Percentiles rank a stretch among this genome's conserved stretches.
phyloP scores from a whole-genome alignment of 1,284 basidiomycete genomes.

The Farysia itapuensis region DNA sequence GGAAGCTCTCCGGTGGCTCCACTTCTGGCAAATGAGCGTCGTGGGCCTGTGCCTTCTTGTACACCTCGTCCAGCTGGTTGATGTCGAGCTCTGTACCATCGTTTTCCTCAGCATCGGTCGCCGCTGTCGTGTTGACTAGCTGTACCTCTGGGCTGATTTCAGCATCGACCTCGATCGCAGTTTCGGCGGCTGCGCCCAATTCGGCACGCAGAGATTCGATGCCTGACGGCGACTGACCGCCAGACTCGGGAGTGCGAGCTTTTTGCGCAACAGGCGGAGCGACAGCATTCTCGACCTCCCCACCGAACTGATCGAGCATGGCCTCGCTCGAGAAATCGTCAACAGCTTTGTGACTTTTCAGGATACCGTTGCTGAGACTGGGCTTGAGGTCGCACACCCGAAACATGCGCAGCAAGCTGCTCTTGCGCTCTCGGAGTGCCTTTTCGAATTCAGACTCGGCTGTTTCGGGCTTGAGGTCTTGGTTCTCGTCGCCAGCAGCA shows the following conservation, averaged over 20 bases:
- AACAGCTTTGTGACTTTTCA: constrained; percentile 65
- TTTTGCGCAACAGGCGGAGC: background rate
- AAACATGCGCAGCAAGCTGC: constrained; percentile 59
- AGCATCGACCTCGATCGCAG: constrained; percentile 2
- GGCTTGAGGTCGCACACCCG: constrained; percentile 49
- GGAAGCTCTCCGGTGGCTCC: constrained; percentile 79
- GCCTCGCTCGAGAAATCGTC: constrained; percentile 38
- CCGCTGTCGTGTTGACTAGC: constrained; percentile 2
- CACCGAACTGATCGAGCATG: constrained; percentile 59
- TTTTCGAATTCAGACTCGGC: constrained; percentile 75
- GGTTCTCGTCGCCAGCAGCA: constrained; percentile 8
- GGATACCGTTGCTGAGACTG: constrained; percentile 37
- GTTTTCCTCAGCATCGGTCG: constrained; percentile 22
- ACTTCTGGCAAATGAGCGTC: constrained; percentile 77
- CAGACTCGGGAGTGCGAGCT: background rate
- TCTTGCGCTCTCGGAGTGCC: constrained; percentile 73
- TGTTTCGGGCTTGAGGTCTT: constrained; percentile 63
- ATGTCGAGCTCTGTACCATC: constrained; percentile 52
- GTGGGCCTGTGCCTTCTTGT: constrained; percentile 71
- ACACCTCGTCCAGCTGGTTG: constrained; percentile 45
- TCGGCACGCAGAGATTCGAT: constrained; percentile 3
- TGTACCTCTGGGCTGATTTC: background rate
- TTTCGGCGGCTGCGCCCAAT: background rate
- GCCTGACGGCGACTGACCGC: constrained; percentile 3
- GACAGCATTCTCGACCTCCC: constrained; percentile 44